These are phyloP conservation scores for Luvunga scandens DNA, from an alignment of 345 rosid genomes.

Conservation along the genomic window DNA sequence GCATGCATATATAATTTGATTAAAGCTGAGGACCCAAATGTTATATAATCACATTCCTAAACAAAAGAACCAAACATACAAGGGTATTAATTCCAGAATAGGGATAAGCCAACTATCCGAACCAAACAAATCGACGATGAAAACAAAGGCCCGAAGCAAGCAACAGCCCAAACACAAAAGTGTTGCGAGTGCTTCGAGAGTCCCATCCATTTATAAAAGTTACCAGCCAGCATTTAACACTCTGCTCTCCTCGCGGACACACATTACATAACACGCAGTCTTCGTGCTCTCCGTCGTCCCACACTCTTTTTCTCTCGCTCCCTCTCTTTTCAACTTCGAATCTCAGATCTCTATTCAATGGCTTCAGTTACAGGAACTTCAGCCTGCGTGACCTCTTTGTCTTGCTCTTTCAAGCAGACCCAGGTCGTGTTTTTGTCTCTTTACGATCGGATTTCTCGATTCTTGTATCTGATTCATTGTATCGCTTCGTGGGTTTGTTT, in stretches of 20 bases:
- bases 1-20: neutral
- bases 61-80: neutral
- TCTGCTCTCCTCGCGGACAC: neutral
- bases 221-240: neutral
- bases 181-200: neutral
- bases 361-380: constrained; percentile 36
- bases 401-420: constrained; percentile 26
- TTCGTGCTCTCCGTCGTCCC: constrained; percentile 24
- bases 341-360: constrained; percentile 22
- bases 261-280: neutral
- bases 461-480: neutral
- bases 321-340: neutral
- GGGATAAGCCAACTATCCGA: neutral
- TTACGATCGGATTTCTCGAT: neutral
- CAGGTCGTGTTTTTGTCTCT: constrained; percentile 13
- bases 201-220: constrained; percentile 20
- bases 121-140: constrained; percentile 7
- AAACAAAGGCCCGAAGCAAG: neutral
- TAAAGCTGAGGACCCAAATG: neutral
- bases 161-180: neutral
- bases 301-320: neutral
- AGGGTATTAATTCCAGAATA: neutral
- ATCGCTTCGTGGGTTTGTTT: neutral
- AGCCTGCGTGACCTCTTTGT: constrained; percentile 18
- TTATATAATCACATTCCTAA: neutral